phyloP scores from a whole-genome alignment of 2,329 filamentous ascomycete genomes.

The Huntiella decipiens region DNA sequence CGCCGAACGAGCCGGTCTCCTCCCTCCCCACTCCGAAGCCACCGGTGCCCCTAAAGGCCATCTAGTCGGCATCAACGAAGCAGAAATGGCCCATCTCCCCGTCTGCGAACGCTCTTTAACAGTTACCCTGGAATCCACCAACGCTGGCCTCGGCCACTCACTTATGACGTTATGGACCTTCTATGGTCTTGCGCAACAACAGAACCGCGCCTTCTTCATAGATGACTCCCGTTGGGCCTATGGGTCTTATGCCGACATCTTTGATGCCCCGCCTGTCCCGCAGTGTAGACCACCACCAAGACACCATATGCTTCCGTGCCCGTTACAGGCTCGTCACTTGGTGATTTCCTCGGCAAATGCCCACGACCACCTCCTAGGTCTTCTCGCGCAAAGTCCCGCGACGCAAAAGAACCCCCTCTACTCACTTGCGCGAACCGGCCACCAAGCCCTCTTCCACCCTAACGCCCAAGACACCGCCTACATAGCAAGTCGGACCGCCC shows the following conservation, averaged over 20 bases:
- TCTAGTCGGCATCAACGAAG: constrained; percentile 29
- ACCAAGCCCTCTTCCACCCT: constrained; percentile 56
- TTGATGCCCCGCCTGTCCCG: constrained; percentile 45
- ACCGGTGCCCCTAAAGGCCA: constrained; percentile 21
- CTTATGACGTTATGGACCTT: constrained; percentile 69
- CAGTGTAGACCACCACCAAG: constrained; percentile 52
- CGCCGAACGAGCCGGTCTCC: constrained; percentile 44
- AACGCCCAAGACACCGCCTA: constrained; percentile 46
- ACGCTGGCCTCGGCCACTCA: constrained; percentile 59
- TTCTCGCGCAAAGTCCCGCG: constrained; percentile 22
- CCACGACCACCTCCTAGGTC: constrained; percentile 27
- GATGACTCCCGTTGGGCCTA: constrained; percentile 75
- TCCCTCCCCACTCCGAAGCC: constrained; percentile 25
- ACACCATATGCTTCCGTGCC: constrained; percentile 62
- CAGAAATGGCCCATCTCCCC: constrained; percentile 26
- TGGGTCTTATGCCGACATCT: constrained; percentile 54
- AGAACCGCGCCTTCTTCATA: constrained; percentile 62
- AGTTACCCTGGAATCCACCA: constrained; percentile 51
- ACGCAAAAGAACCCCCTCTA: constrained; percentile 31
- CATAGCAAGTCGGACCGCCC: constrained; percentile 35
- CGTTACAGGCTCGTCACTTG: constrained; percentile 54
- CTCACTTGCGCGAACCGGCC: constrained; percentile 47
- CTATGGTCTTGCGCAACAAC: constrained; percentile 58
- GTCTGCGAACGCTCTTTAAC: constrained; percentile 56
- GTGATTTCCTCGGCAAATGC: constrained; percentile 53